Evolutionary conservation across 192 early-diverging fungal genomes (phyloP).

Genomic region (Coemansia sp.): DNA sequence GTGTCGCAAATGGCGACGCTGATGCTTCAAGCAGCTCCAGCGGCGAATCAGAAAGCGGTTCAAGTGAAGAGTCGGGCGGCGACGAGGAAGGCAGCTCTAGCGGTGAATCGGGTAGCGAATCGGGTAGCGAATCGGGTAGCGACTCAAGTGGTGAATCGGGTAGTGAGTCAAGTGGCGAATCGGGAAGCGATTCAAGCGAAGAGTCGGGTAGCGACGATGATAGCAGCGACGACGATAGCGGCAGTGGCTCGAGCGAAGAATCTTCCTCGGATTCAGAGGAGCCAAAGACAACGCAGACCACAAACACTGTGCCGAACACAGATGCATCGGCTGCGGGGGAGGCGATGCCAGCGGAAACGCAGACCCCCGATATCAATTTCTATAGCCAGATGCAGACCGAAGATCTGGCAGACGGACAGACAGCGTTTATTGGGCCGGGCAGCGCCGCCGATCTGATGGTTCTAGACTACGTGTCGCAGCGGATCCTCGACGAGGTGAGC

Average conservation of each 20-base stretch:
- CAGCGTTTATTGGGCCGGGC: slow-evolving; percentile 2
- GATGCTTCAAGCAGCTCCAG: not conserved
- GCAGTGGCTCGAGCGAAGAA: not conserved
- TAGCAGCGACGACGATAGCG: not conserved
- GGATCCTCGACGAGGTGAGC: slow-evolving; percentile 20
- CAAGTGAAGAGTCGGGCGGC: not conserved
- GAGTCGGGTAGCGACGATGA: not conserved
- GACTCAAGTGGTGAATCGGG: not conserved
- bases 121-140: not conserved
- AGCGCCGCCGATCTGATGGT: slow-evolving; percentile 32
- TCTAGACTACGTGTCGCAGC: slow-evolving; percentile 41
- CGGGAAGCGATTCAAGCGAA: not conserved
- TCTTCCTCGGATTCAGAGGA: not conserved
- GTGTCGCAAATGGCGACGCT: not conserved
- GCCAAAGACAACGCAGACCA: not conserved
- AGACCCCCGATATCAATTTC: not conserved
- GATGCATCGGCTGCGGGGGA: too few species aligned
- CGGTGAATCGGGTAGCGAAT: not conserved
- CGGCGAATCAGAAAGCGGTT: not conserved
- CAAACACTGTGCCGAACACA: not conserved
- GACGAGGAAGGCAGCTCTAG: not conserved
- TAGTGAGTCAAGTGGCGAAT: not conserved
- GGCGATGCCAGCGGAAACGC: not conserved
- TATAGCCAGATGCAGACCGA: not conserved
- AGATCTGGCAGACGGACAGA: not conserved